Evolutionary conservation across 257 asterid species (phyloP).

Genomic region (Lithospermum erythrorhizon): DNA sequence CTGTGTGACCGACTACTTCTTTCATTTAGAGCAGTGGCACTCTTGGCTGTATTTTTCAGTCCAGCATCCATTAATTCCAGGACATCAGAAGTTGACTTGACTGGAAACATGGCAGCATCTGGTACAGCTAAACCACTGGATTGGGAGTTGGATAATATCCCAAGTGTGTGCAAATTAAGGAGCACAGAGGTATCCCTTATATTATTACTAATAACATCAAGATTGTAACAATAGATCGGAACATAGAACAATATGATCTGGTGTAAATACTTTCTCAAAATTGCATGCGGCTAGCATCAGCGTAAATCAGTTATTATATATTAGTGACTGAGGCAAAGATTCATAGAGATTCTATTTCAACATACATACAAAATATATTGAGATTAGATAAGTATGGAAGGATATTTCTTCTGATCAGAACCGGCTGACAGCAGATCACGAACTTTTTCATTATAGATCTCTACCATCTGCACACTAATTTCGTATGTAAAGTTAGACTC

Average conservation of each 20-base stretch:
- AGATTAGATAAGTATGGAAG: slow-evolving; percentile 19
- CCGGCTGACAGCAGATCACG: slow-evolving; percentile 79
- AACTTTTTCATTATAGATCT: slow-evolving; percentile 88
- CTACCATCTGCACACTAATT: slow-evolving; percentile 84
- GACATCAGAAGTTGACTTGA: slow-evolving; percentile 52
- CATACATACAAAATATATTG: background rate
- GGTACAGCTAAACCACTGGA: slow-evolving; percentile 85
- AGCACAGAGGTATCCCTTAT: slow-evolving; percentile 12
- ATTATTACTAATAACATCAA: too few relatives aligned
- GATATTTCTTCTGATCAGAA: slow-evolving; percentile 67
- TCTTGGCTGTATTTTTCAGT: slow-evolving; percentile 65
- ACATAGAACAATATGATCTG: too few relatives aligned
- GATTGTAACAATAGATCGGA: too few relatives aligned
- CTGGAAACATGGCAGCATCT: slow-evolving; percentile 64
- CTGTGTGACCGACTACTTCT: slow-evolving; percentile 98
- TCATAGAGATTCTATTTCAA: too few relatives aligned
- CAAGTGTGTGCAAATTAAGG: slow-evolving; percentile 87
- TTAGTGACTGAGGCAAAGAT: too few relatives aligned
- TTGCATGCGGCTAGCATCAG: too few relatives aligned
- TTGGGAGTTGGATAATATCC: slow-evolving; percentile 51
- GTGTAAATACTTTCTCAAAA: too few relatives aligned
- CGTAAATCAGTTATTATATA: too few relatives aligned
- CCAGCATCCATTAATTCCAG: slow-evolving; percentile 69
- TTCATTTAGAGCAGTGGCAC: slow-evolving; percentile 82
- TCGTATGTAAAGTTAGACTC: slow-evolving; percentile 47